A percentile compares a stretch with the other conserved stretches of the same genome.
These are phyloP conservation scores for Pichia sp. DNA, from an alignment of 1,139 yeast species.

Conservation along the genomic window DNA sequence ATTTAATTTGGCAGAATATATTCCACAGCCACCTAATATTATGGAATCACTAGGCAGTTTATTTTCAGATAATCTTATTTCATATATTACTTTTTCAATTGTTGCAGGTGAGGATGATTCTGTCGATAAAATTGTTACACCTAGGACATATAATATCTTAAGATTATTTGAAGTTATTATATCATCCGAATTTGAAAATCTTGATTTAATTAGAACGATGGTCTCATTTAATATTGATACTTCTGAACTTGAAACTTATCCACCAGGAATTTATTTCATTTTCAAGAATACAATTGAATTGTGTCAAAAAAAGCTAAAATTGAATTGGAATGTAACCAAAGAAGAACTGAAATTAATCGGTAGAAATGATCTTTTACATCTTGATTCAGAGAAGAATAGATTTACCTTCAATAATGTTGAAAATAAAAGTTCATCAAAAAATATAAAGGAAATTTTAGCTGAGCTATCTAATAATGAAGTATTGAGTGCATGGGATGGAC, in stretches of 20 bases:
- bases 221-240: constrained; percentile 47
- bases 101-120: constrained; percentile 58
- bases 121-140: constrained; percentile 57
- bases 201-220: constrained; percentile 54
- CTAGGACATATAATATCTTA: constrained; percentile 54
- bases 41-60: constrained; percentile 49
- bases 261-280: constrained; percentile 65
- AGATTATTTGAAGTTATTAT: constrained; percentile 59
- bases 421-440: constrained; percentile 23
- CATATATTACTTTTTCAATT: constrained; percentile 64
- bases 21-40: constrained; percentile 50
- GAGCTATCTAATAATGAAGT: constrained; percentile 35
- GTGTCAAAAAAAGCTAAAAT: constrained; percentile 52
- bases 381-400: constrained; percentile 5
- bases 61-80: constrained; percentile 38
- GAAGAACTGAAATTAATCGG: constrained; percentile 57
- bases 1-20: constrained; percentile 40
- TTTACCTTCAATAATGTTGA: background rate
- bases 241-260: constrained; percentile 60
- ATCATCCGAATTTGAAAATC: constrained; percentile 45
- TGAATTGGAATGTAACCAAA: constrained; percentile 38
- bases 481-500: constrained; percentile 58
- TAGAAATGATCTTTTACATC: constrained; percentile 51
- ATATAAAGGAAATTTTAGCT: constrained; percentile 42
- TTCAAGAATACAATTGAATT: constrained; percentile 52